Evolutionary conservation across 768 basidiomycete species (phyloP).

Genomic region (Myochromella boudieri): DNA sequence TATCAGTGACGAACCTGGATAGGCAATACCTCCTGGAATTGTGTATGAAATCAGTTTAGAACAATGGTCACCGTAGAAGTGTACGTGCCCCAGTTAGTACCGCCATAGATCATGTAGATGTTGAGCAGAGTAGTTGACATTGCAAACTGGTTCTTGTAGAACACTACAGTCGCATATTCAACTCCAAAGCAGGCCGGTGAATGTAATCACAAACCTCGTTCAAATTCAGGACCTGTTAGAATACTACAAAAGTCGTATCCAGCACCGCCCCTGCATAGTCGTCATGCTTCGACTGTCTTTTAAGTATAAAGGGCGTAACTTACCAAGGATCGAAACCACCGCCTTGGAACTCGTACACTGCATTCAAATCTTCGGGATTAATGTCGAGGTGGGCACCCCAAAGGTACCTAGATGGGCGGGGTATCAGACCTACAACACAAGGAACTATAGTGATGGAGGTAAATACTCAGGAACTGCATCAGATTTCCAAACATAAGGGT

Average conservation of each 20-base stretch:
- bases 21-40: constrained; percentile 29
- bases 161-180: too few relatives aligned
- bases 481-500: constrained; percentile 44
- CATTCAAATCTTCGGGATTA: constrained; percentile 38
- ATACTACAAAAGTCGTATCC: constrained; percentile 32
- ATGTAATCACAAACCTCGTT: constrained; percentile 46
- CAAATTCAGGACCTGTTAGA: constrained; percentile 41
- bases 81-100: constrained; percentile 46
- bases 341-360: constrained; percentile 47
- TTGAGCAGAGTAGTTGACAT: constrained; percentile 48
- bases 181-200: too few relatives aligned
- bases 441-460: constrained; percentile 2
- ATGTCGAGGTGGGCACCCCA: constrained; percentile 36
- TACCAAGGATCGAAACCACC: constrained; percentile 53
- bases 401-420: constrained; percentile 28
- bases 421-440: background rate
- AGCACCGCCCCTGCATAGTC: constrained; percentile 36
- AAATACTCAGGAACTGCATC: constrained; percentile 44
- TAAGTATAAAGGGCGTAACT: background rate
- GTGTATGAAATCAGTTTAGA: background rate
- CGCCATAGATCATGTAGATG: constrained; percentile 52
- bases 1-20: constrained; percentile 35
- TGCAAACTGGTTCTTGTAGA: constrained; percentile 47
- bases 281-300: background rate
- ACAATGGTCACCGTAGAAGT: background rate